Evolutionary conservation across 371 early-diverging fungal genomes (phyloP).

Genomic region (Mortierella sp.): DNA sequence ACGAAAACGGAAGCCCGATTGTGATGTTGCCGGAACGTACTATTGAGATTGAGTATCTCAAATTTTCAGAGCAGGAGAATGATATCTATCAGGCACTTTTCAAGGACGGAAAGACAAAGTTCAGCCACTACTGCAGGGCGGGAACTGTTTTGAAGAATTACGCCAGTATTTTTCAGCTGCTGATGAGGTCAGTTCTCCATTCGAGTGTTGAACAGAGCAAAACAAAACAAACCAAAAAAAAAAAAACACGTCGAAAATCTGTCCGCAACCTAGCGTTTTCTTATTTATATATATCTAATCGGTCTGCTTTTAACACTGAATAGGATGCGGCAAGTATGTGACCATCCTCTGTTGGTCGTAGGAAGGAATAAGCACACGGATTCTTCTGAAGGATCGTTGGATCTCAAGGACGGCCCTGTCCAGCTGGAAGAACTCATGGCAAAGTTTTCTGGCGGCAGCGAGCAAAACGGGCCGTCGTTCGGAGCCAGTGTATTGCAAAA

Average conservation of each 20-base stretch:
- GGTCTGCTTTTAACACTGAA: not conserved
- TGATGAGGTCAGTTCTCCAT: conserved; percentile 65
- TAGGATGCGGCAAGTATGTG: conserved; percentile 72
- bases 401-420: conserved; percentile 52
- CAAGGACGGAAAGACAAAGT: conserved; percentile 82
- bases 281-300: too few species aligned
- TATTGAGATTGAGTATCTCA: conserved; percentile 68
- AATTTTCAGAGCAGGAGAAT: conserved; percentile 87
- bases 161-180: conserved; percentile 89
- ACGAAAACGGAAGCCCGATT: conserved; percentile 67
- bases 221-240: too few species aligned
- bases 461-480: conserved; percentile 38
- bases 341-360: conserved; percentile 70
- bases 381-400: conserved; percentile 16
- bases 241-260: too few species aligned
- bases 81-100: conserved; percentile 93
- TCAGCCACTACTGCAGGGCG: conserved; percentile 85
- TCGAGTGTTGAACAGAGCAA: too few species aligned
- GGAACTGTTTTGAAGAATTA: conserved; percentile 94
- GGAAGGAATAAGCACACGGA: conserved; percentile 34
- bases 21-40: conserved; percentile 70
- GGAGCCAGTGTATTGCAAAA: conserved; percentile 58
- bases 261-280: too few species aligned
- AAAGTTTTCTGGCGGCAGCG: conserved; percentile 46
- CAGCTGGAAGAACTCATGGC: conserved; percentile 62